Evolutionary conservation across 83 land plant genomes (phyloP), one percentile per base, ranked within the genome.

Genomic region (Isoetes engelmannii): DNA sequence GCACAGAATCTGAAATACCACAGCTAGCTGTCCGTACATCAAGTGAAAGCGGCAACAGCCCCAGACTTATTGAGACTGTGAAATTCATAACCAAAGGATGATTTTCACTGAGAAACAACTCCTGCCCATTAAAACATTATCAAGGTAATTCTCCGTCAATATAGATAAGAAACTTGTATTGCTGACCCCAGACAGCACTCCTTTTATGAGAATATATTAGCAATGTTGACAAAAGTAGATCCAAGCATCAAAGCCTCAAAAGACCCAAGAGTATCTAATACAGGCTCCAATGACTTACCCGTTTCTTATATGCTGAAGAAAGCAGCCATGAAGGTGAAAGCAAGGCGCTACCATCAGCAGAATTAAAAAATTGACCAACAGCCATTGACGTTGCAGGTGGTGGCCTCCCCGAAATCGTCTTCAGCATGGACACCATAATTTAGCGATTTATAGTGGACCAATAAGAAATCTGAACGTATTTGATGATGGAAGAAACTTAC

Each of bases 351-450:
- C 90, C 99, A 63, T 86, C 87, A 58, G 79, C 50, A 37, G 90
- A 90, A 76, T 83, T 80, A 68, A 83, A 88, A 76, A 94, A 90
- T 50, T 94, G 99, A 20, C 99, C 99, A 67, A 94, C 97, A 66
- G 97, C 99, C 99, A 94, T 94, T 17, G 99, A 94, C 68, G 89
- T 81, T 47, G 93, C 85, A 63, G 99, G 99, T 57, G 99, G 99
- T 68, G 99, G 99, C 73, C 89, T 74, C 46, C 99, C 99, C 65
- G 88, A 90, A 74, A 90, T 61, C 51, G 84, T 88, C 99, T 94
- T 82, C 68, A 10, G 75, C 7, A 42, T 51, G 6, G 61, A 51
- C 43, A 12, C 49, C 7, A 62, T 63, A 60, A 41, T n/a, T 4
- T n/a, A 13, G 8, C 62, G 20, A 28, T 28, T 28, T 28, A 28